A percentile compares a stretch with the other conserved stretches of the same genome.
Conservation (phyloP, 768 basidiomycete genomes). For the Porpolomopsis calyptriformis region DNA sequence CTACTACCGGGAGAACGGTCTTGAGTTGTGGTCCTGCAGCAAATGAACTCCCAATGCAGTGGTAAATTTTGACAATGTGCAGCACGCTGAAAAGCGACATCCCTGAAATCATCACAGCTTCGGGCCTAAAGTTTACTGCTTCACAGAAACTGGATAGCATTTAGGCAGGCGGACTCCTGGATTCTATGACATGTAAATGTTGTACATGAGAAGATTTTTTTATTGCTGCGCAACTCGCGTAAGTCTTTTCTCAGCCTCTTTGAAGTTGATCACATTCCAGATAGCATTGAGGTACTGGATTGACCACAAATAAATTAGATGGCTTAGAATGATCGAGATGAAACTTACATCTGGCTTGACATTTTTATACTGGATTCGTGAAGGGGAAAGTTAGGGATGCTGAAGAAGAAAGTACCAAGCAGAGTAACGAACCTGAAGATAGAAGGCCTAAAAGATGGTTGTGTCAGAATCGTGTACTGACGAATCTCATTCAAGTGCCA, state of each 20-base stretch:
- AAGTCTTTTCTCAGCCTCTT: conserved; percentile 68
- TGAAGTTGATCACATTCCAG: conserved; percentile 94
- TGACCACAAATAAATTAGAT: conserved; percentile 1
- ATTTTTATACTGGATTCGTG: conserved; percentile 60
- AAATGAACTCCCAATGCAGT: too few species aligned
- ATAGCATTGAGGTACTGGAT: conserved; percentile 84
- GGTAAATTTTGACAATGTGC: too few species aligned
- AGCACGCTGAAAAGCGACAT: too few species aligned
- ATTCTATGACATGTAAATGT: too few species aligned
- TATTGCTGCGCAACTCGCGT: conserved; percentile 23
- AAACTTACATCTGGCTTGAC: conserved; percentile 83
- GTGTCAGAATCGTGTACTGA: neutral
- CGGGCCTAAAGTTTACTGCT: too few species aligned
- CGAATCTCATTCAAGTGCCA: conserved; percentile 12
- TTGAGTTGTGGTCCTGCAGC: too few species aligned
- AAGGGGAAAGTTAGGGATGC: conserved; percentile 11
- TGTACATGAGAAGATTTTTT: too few species aligned
- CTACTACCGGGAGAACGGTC: too few species aligned
- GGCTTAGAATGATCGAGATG: neutral
- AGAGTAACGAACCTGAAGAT: conserved; percentile 39
- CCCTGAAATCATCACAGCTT: too few species aligned
- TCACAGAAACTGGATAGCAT: too few species aligned
- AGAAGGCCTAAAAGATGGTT: conserved; percentile 49
- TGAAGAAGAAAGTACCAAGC: neutral
- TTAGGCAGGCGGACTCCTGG: too few species aligned